Percentiles rank a stretch among this genome's conserved stretches.
Conservation (phyloP, 148 eudicot species). For the Limonium bicolor region DNA sequence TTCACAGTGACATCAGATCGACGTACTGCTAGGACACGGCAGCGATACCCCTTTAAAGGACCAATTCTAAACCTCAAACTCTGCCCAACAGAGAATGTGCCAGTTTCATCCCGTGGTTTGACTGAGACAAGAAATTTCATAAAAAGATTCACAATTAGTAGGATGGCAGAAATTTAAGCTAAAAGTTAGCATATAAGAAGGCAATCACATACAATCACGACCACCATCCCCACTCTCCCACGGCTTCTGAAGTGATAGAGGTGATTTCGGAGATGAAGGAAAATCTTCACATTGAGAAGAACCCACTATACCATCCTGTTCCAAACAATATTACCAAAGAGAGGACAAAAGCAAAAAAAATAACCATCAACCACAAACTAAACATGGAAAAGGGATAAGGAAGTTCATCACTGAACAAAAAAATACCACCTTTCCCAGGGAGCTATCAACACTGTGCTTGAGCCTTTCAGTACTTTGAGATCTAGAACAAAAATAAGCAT, state of each 20-base stretch:
- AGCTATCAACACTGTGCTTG: constrained; percentile 27
- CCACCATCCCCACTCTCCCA: constrained; percentile 40
- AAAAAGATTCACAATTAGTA: constrained; percentile 1
- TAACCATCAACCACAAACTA: too few species aligned
- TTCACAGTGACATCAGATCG: constrained; percentile 80
- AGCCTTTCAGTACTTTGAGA: constrained; percentile 61
- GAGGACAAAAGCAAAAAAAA: neutral
- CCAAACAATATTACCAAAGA: neutral
- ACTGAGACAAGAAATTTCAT: constrained; percentile 11
- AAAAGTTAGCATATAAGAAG: constrained; percentile 2
- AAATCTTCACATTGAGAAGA: constrained; percentile 45
- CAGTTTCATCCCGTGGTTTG: constrained; percentile 42
- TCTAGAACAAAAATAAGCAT: constrained; percentile 63
- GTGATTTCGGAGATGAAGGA: constrained; percentile 71
- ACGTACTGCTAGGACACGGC: constrained; percentile 79
- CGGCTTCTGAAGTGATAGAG: constrained; percentile 49
- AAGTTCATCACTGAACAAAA: neutral
- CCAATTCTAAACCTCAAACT: constrained; percentile 79
- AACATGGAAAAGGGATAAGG: neutral
- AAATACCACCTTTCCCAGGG: constrained; percentile 50
- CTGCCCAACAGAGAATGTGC: constrained; percentile 74
- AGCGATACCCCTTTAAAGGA: constrained; percentile 89
- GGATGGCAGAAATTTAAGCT: neutral
- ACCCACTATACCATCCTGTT: constrained; percentile 44
- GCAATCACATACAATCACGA: constrained; percentile 35